Conservation (phyloP, 148 eudicot species). For the Rhododendron molle region DNA sequence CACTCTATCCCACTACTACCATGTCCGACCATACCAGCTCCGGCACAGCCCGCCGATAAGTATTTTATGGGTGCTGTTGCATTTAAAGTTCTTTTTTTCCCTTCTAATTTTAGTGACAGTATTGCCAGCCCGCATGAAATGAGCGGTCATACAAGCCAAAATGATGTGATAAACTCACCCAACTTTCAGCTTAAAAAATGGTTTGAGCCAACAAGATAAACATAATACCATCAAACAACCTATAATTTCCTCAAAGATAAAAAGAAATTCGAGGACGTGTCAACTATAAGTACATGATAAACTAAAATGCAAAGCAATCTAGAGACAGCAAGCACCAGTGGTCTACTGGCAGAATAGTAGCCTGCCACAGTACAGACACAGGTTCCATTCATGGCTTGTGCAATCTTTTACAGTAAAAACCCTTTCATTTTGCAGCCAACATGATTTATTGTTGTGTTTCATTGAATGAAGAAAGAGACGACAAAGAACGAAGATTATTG, state of each 20-base stretch:
- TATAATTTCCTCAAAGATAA: not conserved
- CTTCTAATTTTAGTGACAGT: no score
- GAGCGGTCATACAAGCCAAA: no score
- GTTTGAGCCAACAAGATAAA: not conserved
- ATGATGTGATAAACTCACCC: no score
- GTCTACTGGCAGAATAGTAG: slow-evolving; percentile 43
- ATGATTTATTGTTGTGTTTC: not conserved
- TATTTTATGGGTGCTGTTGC: no score
- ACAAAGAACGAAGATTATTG: slow-evolving; percentile 39
- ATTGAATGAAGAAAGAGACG: slow-evolving; percentile 23
- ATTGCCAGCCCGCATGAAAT: no score
- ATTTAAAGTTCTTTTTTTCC: no score
- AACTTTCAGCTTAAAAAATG: not conserved
- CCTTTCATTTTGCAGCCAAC: not conserved
- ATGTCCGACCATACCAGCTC: no score
- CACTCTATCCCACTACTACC: no score
- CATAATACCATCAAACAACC: not conserved
- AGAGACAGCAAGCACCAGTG: slow-evolving; percentile 24
- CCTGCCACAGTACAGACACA: slow-evolving; percentile 53
- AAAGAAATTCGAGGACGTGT: not conserved
- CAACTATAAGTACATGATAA: not conserved
- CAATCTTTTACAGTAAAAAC: not conserved
- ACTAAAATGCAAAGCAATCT: not conserved
- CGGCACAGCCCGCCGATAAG: no score
- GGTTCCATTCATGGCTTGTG: slow-evolving; percentile 59